Base-by-base conservation (phyloP, 1,139 yeast species). In the Diutina sp. region DNA sequence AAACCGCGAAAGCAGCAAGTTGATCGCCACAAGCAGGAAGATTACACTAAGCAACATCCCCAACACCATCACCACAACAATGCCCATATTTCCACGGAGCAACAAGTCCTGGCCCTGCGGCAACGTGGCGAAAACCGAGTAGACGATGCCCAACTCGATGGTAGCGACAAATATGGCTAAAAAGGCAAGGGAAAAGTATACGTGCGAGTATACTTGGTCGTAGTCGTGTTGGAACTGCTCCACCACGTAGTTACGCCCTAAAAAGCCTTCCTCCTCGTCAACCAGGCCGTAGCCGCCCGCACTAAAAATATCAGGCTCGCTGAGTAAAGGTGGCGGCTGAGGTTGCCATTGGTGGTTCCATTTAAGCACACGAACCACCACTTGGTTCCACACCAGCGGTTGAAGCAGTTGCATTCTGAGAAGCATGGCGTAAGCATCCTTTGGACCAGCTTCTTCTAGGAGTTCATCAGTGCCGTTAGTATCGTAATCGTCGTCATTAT, bases 111-210 rank as follows among this genome's bases (percentile, higher is more conserved):
- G 66, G 30, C 64, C 67, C 53, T 67, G 64, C 45, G 63, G 12
- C 4, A 35, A 9, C 41, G 41, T 62, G 55, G 64, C 62, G 32
- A 72, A 61, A 7, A 75, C 64, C 51, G 74, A 70, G 61, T 71
- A 72, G 12, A 75, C 67, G n/a, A 76, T 72, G 3, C 80, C 80
- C 38, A 72, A 63, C 59, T 73, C 77, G 44, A 76, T 69, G n/a
- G 79, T 78, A 12, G 76, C 67, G 16, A 75, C 66, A 61, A 76
- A 74, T 11, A 72, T 60, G 46, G 76, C 69, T 28, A 72, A 63
- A 52, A 73, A 64, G 55, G 69, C 68, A 48, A 74, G 69, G 46
- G 73, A 65, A 60, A 75, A 72, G 63, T 74, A 74, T 55, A 74
- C 66, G 59, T 69, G 69, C 28, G 78, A 64, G 44, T 75, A 62